Conservation (phyloP, 371 early-diverging fungal species). For the Lichtheimia corymbifera region DNA sequence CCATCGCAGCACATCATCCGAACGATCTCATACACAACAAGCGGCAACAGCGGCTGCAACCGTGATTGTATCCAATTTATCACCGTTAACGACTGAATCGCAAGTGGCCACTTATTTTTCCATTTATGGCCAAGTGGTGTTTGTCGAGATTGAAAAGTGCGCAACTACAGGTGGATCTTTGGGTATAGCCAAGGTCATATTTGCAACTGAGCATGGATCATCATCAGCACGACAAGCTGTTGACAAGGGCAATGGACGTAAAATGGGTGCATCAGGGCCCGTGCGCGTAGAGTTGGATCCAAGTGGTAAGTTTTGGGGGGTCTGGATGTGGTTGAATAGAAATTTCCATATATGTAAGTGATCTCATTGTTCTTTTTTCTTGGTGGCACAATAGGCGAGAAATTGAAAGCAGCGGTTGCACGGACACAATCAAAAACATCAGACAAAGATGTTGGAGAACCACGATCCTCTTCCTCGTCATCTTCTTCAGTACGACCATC, state of each 20-base stretch:
- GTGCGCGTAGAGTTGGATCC: conserved; percentile 68
- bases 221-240: conserved; percentile 51
- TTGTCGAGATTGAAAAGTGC: conserved; percentile 52
- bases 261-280: conserved; percentile 51
- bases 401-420: conserved; percentile 22
- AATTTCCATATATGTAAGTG: conserved; percentile 3
- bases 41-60: conserved; percentile 24
- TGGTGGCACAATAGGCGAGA: conserved; percentile 19
- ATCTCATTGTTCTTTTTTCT: background rate
- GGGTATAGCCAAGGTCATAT: conserved; percentile 57
- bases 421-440: conserved; percentile 14
- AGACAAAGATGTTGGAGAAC: background rate
- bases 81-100: conserved; percentile 44
- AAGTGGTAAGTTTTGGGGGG: conserved; percentile 34
- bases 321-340: background rate
- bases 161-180: conserved; percentile 57
- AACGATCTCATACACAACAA: conserved; percentile 9
- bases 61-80: conserved; percentile 40
- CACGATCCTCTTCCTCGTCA: background rate
- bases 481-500: conserved; percentile 2
- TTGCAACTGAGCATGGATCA: conserved; percentile 39
- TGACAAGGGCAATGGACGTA: conserved; percentile 58
- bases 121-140: conserved; percentile 54
- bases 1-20: no score
- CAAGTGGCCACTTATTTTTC: conserved; percentile 54